phyloP scores from a whole-genome alignment of 352 stramenopile genomes.

The Phytopythium kandeliae region DNA sequence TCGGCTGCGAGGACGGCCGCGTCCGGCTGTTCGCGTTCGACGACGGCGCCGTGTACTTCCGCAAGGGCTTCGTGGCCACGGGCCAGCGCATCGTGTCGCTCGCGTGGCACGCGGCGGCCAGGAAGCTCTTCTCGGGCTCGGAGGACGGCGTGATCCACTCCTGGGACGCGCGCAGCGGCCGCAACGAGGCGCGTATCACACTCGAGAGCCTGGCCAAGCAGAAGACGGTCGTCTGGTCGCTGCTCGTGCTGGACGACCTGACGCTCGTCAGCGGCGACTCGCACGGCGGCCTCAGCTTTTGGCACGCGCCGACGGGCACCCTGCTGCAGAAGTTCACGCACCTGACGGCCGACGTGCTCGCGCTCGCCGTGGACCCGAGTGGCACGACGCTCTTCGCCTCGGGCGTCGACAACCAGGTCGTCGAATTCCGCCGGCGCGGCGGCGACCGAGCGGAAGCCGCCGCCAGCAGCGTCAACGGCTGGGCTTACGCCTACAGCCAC shows the following conservation, averaged over 20 bases:
- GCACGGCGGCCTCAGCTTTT: conserved; percentile 91
- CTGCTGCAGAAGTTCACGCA: conserved; percentile 92
- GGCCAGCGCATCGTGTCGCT: conserved; percentile 75
- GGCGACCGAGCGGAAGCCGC: conserved; percentile 1
- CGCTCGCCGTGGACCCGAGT: conserved; percentile 72
- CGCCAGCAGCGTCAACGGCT: conserved; percentile 35
- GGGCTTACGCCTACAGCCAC: conserved; percentile 85
- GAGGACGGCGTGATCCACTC: conserved; percentile 85
- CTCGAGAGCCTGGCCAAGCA: conserved; percentile 75
- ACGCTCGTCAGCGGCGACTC: conserved; percentile 93
- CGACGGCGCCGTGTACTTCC: conserved; percentile 71
- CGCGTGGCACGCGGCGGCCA: conserved; percentile 63
- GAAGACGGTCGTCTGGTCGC: conserved; percentile 85
- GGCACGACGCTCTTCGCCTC: conserved; percentile 91
- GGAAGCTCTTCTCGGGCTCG: conserved; percentile 83
- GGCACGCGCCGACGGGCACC: conserved; percentile 89
- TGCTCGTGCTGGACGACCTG: conserved; percentile 86
- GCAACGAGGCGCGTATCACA: conserved; percentile 82
- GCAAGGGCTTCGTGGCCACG: conserved; percentile 77
- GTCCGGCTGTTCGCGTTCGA: conserved; percentile 85
- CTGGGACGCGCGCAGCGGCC: conserved; percentile 72
- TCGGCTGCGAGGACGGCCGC: conserved; percentile 88
- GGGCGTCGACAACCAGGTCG: conserved; percentile 92
- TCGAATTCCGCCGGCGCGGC: conserved; percentile 61
- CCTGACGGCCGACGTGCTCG: conserved; percentile 87